phyloP scores from a whole-genome alignment of 2,329 filamentous ascomycete genomes.

The Didymella exigua region DNA sequence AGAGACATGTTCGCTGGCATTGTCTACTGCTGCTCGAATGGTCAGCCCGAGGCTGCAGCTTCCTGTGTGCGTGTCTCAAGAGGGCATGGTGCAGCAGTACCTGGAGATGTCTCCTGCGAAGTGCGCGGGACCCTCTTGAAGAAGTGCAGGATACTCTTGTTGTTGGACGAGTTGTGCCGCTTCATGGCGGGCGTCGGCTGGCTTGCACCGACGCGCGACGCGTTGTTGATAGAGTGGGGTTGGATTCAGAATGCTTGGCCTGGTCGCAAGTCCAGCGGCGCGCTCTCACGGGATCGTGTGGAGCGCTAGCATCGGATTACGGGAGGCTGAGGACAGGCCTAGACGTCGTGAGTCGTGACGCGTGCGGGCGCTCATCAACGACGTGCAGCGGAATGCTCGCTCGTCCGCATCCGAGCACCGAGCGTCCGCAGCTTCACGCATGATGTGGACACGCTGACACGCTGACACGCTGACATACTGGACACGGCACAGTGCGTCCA shows the following conservation, averaged over 20 bases:
- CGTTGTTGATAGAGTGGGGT: slow-evolving; percentile 6
- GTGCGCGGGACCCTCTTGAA: slow-evolving; percentile 11
- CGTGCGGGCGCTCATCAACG: slow-evolving; percentile 5
- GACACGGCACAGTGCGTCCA: not conserved
- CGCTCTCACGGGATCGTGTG: slow-evolving; percentile 23
- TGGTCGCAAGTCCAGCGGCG: slow-evolving; percentile 6
- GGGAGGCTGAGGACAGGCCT: slow-evolving; percentile 7
- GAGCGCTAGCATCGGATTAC: not conserved
- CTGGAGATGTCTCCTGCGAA: not conserved
- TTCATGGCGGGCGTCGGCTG: slow-evolving; percentile 7
- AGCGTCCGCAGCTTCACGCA: no score
- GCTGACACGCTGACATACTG: not conserved
- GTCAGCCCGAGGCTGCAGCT: slow-evolving; percentile 8
- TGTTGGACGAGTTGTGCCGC: slow-evolving; percentile 5
- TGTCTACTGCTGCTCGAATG: slow-evolving; percentile 2
- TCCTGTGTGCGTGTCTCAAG: not conserved
- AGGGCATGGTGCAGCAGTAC: slow-evolving; percentile 8
- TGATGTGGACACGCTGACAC: no score
- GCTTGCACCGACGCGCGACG: not conserved
- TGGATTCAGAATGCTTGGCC: slow-evolving; percentile 7
- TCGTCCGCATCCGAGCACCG: slow-evolving; percentile 24
- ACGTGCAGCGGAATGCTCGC: slow-evolving; percentile 26
- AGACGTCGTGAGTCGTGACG: no score
- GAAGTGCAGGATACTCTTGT: slow-evolving; percentile 14
- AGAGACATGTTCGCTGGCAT: not conserved